Conservation (phyloP, 495 filamentous ascomycete species). For the Talaromyces adpressus region DNA sequence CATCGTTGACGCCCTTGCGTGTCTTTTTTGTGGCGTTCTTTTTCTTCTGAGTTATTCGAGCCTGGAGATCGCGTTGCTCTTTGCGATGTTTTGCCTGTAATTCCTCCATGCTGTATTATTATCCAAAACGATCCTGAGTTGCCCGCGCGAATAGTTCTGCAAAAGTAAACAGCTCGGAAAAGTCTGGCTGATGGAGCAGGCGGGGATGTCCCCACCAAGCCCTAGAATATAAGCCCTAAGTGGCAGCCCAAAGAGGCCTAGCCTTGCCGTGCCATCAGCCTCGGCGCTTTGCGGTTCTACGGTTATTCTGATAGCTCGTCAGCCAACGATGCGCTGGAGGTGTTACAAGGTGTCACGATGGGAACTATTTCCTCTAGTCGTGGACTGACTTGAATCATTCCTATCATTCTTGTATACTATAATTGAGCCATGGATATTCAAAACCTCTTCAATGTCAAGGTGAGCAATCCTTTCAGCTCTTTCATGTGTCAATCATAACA, state of each 20-base stretch:
- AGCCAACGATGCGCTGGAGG: not conserved
- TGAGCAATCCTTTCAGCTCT: slow-evolving; percentile 14
- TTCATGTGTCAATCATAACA: too few species aligned
- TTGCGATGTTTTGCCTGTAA: slow-evolving; percentile 76
- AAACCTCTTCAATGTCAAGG: slow-evolving; percentile 53
- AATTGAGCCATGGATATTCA: slow-evolving; percentile 41
- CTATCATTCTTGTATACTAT: too few species aligned
- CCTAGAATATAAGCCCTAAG: slow-evolving; percentile 24
- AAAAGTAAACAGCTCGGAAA: not conserved
- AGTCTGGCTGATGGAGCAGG: not conserved
- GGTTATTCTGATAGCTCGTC: not conserved
- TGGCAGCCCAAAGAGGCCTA: slow-evolving; percentile 17
- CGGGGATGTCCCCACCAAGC: slow-evolving; percentile 24
- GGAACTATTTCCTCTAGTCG: not conserved
- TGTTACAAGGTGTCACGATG: not conserved
- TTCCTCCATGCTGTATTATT: slow-evolving; percentile 52
- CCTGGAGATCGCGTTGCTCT: slow-evolving; percentile 80
- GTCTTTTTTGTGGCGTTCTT: slow-evolving; percentile 95
- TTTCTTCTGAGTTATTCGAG: slow-evolving; percentile 85
- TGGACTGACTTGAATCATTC: not conserved
- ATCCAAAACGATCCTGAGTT: not conserved
- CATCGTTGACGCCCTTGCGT: slow-evolving; percentile 77
- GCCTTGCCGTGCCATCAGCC: slow-evolving; percentile 11
- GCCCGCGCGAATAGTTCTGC: not conserved
- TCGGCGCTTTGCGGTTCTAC: slow-evolving; percentile 14